Evolutionary conservation across 768 basidiomycete species (phyloP).

Genomic region (Rhodotorula taiwanensis): DNA sequence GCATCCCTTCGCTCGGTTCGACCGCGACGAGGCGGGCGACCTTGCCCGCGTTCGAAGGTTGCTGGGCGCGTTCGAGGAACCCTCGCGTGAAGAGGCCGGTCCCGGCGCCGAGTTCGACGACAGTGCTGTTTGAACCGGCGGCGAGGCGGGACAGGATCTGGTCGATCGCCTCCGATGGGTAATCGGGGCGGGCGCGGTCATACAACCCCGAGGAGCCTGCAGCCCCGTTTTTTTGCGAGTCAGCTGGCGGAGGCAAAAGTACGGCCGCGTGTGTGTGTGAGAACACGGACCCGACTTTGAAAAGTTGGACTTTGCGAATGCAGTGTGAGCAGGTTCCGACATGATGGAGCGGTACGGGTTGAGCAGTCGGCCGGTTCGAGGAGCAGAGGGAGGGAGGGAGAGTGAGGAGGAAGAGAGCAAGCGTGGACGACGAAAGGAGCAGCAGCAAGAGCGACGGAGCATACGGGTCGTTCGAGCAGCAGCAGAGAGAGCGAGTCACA

Average conservation of each 20-base stretch:
- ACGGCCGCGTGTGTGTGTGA: too few relatives aligned
- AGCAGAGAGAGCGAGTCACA: too few relatives aligned
- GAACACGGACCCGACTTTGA: not conserved
- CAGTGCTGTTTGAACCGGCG: conserved; percentile 33
- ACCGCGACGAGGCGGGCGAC: conserved; percentile 55
- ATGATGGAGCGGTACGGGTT: not conserved
- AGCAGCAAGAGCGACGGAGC: too few relatives aligned
- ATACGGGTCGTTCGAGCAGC: too few relatives aligned
- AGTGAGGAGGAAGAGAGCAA: not conserved
- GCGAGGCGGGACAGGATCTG: conserved; percentile 55
- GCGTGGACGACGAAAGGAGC: not conserved
- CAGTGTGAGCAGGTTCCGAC: not conserved
- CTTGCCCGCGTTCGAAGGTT: conserved; percentile 43
- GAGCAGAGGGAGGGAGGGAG: too few relatives aligned
- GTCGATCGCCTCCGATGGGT: conserved; percentile 59
- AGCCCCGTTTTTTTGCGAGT: too few relatives aligned
- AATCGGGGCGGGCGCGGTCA: conserved; percentile 70
- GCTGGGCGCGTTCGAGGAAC: conserved; percentile 46
- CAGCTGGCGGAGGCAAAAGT: not conserved
- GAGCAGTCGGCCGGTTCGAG: too few relatives aligned
- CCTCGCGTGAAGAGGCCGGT: conserved; percentile 36
- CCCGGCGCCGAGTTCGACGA: conserved; percentile 42
- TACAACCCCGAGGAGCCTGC: conserved; percentile 28
- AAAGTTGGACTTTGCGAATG: not conserved
- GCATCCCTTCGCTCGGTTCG: conserved; percentile 82